Percentiles rank a stretch among this genome's conserved stretches.
phyloP scores from a whole-genome alignment of 805 yeast genomes.

The Naumovozyma castellii region DNA sequence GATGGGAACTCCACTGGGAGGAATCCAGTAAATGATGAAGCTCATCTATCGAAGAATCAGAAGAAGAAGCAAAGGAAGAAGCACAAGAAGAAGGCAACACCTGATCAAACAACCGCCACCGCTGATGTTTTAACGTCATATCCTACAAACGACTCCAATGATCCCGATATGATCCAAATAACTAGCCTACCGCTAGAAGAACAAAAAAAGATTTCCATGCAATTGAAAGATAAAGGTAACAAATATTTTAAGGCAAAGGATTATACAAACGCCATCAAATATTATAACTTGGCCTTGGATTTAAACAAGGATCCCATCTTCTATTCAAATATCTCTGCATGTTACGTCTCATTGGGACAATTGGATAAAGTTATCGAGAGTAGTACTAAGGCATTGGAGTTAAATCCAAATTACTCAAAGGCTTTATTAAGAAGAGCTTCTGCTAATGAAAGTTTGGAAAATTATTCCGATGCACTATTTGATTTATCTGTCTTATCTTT shows the following conservation, averaged over 20 bases:
- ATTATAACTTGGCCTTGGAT: slow-evolving; percentile 68
- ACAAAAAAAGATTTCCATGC: slow-evolving; percentile 56
- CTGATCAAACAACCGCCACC: not conserved
- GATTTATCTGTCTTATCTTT: slow-evolving; percentile 86
- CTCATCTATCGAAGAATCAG: not conserved
- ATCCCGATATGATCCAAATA: slow-evolving; percentile 45
- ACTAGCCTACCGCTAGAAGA: slow-evolving; percentile 39
- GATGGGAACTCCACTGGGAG: not conserved
- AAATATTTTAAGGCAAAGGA: slow-evolving; percentile 60
- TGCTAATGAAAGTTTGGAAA: slow-evolving; percentile 75
- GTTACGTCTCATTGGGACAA: slow-evolving; percentile 74
- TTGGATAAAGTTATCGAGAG: slow-evolving; percentile 80
- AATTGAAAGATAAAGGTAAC: slow-evolving; percentile 87
- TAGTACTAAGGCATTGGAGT: slow-evolving; percentile 72
- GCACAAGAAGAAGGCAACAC: not conserved
- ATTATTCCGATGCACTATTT: slow-evolving; percentile 75
- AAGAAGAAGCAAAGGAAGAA: slow-evolving; percentile 51
- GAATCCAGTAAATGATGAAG: not conserved
- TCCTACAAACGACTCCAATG: slow-evolving; percentile 48
- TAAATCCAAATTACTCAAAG: slow-evolving; percentile 85
- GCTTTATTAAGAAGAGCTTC: slow-evolving; percentile 89
- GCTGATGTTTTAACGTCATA: slow-evolving; percentile 33
- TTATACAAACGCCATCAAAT: slow-evolving; percentile 65
- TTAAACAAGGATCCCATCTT: slow-evolving; percentile 77
- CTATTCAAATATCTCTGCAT: slow-evolving; percentile 94